Evolutionary conservation across 345 rosid genomes (phyloP), one percentile per base, ranked within the genome.

Genomic region (Dovyalis caffra): DNA sequence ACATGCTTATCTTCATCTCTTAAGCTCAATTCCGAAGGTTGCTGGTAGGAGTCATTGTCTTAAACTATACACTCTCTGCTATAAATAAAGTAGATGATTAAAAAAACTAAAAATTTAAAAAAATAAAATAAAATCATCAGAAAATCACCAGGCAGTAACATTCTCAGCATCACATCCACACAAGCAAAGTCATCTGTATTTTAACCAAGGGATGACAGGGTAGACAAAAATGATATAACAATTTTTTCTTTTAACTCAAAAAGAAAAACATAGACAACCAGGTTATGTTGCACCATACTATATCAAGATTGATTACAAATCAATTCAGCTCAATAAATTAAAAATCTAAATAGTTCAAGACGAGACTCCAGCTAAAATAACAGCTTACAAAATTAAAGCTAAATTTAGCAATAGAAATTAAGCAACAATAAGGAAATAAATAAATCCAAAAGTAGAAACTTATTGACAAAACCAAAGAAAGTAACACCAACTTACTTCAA

Each of bases 1-100:
- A 72, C 70, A 79, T 69, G 68, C 83, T 86, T 84, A 78, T 82
- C 84, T 80, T 86, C 82, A 74, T 82, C 84, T 80, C 81, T 78
- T 80, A 80, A 69, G 82, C 76, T 73, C 83, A 73, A 72, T 67
- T 65, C 76, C 38, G 73, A 74, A 81, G 53, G 80, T 69, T 70
- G 84, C 53, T 47, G 53, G 53, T 47, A 47, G 86, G 76, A 82
- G 68, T 81, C 31, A 35, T 62, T 71, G 34, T 83, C 86, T 64
- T 81, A 80, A 73, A 70, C 40, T 68, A 76, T 67, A 65, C 75
- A 76, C 68, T 62, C 47, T 76, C 66, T 82, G 72, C 85, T 79
- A 83, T 69, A 72, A 61, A 74, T 70, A 72, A 82, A 78, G 12
- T 28, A 58, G 31, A 66, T 66, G 78, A 83, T 70, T 66, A 64